Evolutionary conservation across 2,329 filamentous ascomycete genomes (phyloP).

Genomic region (Epichloe sp.): DNA sequence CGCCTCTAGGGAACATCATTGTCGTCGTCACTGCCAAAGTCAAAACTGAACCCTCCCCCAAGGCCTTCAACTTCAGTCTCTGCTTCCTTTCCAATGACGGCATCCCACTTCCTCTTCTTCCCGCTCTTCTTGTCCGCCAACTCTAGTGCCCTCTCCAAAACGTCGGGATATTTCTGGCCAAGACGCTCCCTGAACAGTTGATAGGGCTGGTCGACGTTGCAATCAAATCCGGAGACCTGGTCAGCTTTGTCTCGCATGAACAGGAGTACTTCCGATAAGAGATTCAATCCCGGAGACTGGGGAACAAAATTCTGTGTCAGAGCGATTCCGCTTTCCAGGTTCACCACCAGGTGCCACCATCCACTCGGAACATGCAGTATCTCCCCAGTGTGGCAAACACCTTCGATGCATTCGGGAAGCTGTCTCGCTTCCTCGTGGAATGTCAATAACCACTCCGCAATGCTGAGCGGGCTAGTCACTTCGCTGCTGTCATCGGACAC

Average conservation of each 20-base stretch:
- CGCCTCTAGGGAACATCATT: slow-evolving; percentile 28
- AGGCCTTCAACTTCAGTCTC: slow-evolving; percentile 19
- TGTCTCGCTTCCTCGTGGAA: slow-evolving; percentile 75
- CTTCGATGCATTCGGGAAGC: slow-evolving; percentile 68
- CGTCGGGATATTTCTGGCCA: slow-evolving; percentile 44
- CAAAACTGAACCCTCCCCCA: slow-evolving; percentile 37
- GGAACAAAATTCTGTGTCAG: slow-evolving; percentile 96
- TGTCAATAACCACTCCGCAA: slow-evolving; percentile 88
- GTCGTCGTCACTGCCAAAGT: slow-evolving; percentile 33
- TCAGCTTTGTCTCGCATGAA: slow-evolving; percentile 74
- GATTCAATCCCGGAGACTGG: slow-evolving; percentile 34
- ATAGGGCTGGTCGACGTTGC: slow-evolving; percentile 59
- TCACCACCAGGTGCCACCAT: slow-evolving; percentile 96
- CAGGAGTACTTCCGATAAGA: slow-evolving; percentile 60
- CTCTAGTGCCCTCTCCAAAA: slow-evolving; percentile 52
- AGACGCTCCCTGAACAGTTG: slow-evolving; percentile 61
- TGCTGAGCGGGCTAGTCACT: slow-evolving; percentile 85
- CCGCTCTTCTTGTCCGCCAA: slow-evolving; percentile 50
- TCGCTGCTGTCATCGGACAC: slow-evolving; percentile 83
- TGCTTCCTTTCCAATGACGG: slow-evolving; percentile 40
- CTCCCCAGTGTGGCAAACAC: slow-evolving; percentile 72
- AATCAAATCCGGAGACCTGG: slow-evolving; percentile 76
- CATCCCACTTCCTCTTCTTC: slow-evolving; percentile 79
- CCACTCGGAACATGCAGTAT: slow-evolving; percentile 85
- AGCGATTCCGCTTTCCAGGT: slow-evolving; percentile 71